These are phyloP conservation scores for Boechera stricta DNA, from an alignment of 345 rosid species.

Conservation along the genomic window DNA sequence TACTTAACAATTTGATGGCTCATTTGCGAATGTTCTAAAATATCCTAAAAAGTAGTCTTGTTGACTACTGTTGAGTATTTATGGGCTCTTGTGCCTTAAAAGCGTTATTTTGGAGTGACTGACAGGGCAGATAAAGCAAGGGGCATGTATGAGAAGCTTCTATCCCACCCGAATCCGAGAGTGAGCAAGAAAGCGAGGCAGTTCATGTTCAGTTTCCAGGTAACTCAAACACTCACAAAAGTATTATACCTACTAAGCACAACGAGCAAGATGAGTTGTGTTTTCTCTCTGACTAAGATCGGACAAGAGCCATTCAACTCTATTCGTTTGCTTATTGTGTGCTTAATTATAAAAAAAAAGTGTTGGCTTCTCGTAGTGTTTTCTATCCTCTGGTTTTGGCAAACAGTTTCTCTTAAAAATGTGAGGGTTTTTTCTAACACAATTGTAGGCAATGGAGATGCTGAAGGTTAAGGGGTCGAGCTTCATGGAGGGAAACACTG, in stretches of 20 bases:
- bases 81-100: conserved; percentile 6
- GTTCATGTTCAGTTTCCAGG: conserved; percentile 88
- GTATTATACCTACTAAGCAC: not conserved
- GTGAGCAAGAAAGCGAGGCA: conserved; percentile 83
- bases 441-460: conserved; percentile 80
- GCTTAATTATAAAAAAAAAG: not conserved
- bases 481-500: conserved; percentile 47
- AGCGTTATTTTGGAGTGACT: conserved; percentile 24
- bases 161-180: conserved; percentile 70
- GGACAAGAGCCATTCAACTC: conserved; percentile 2
- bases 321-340: not conserved
- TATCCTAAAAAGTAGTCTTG: not conserved
- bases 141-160: conserved; percentile 84
- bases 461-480: conserved; percentile 68
- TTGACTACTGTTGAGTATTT: conserved; percentile 24
- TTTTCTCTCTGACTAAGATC: conserved; percentile 3
- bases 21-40: not conserved
- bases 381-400: conserved; percentile 11
- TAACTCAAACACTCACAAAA: conserved; percentile 41
- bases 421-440: not conserved
- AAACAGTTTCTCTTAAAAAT: conserved; percentile 7
- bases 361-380: not conserved
- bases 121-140: conserved; percentile 73
- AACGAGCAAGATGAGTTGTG: not conserved
- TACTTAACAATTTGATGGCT: conserved; percentile 10